Evolutionary conservation across 2,329 filamentous ascomycete genomes (phyloP), one percentile per base, ranked within the genome.

Genomic region (Microsporum canis): DNA sequence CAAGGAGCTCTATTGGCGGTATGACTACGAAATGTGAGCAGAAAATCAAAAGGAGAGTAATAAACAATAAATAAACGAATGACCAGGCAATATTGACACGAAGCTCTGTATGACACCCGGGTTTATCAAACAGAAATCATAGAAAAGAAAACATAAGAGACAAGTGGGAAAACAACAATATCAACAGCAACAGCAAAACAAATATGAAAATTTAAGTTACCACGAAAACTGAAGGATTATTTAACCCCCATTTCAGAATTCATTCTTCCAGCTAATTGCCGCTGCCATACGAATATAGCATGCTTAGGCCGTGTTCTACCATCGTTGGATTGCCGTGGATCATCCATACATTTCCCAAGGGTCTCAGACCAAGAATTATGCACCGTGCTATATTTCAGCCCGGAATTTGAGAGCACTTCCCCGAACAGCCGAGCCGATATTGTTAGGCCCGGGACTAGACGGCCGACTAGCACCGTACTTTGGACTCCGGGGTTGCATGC

Each of bases 401-500:
- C 60, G 64, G 39, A 72, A 76, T 49, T 75, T 67, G 51, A 77
- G 67, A 1, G 67, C 70, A 66, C 75, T 77, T 10, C 70, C 70
- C 59, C 73, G 69, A 8, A 71, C 70, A 3, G 66, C 62, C 57
- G 69, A 63, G 14, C 66, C 68, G 33, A 67, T 66, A 43, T 70
- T 69, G 55, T 71, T 71, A 61, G 75, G 62, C 0, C 73, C 73
- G 6, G 75, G 75, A 60, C 75, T 77, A 12, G 70, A 70, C 10
- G 74, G 73, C n/a, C 75, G 73, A 60, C 74, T 76, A 41, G 66
- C 66, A 23, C 67, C 64, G 10, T 66, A 68, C 57, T 75, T 76
- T 3, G 74, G 74, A 49, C 75, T 77, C 58, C 75, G 70, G 6
- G 75, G 75, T 60, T 76, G 73, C 14, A 73, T 73, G 60, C 75